Evolutionary conservation across 257 asterid species (phyloP), one percentile per base, ranked within the genome.

Genomic region (Hygrophila difformis): DNA sequence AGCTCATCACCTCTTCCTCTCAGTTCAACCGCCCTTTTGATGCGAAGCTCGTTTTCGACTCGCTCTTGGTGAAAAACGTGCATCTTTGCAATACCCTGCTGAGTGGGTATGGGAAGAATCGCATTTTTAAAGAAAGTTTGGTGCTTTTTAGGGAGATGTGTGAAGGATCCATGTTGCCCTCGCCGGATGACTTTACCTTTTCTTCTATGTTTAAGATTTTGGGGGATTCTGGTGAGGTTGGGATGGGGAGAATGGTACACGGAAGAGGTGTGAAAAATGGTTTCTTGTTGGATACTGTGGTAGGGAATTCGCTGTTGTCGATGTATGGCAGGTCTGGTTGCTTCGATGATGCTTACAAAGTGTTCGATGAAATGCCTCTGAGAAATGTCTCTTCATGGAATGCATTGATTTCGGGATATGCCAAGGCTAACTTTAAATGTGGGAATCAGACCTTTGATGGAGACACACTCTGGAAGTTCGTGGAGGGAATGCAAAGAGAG

Each of bases 351-450:
- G 47, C 74, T 1, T 19, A 66, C 58, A 82, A 70, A 20, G 66
- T 73, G 81, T 82, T 82, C 44, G 82, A 82, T 31, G 81, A 72
- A 75, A 78, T 78, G 82, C 78, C 76, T 12, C 23, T 50, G 0
- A 75, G 73, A 34, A 78, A 65, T 60, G 64, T 57, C 11, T 49
- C 81, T 28, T 82, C 93, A 0, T 82, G 84, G 84, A 78, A 82
- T 56, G 65, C 70, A 1, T 48, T 75, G 48, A 66, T 82, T 42
- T 65, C 77, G 8, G 76, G 76, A 17, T 75, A 59, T 62, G 72
- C 56, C 3, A 59, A 68, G 57, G 53, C 13, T 28, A 47, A 31
- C 18, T 33, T 49, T 38, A 54, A 37, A n/a, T 24, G 21, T 28
- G 47, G 14, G 47, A 37, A 33, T 24, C 19, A 18, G 33, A 26